Evolutionary conservation across 2,329 filamentous ascomycete genomes (phyloP).

Genomic region (Nigrospora oryzae): DNA sequence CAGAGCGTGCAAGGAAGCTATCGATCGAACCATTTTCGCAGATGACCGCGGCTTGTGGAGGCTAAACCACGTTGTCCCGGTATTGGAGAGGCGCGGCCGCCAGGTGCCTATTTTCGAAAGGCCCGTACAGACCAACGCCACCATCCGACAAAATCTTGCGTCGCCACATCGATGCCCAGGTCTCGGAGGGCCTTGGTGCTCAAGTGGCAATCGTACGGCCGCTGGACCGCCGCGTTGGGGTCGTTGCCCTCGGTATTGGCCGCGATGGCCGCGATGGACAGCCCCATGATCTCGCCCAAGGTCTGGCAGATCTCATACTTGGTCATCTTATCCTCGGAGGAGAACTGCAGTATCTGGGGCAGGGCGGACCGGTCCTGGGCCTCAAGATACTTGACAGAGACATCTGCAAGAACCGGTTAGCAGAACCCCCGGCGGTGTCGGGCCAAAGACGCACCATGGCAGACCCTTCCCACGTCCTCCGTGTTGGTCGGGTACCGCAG

Average conservation of each 20-base stretch:
- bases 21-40: too few relatives aligned
- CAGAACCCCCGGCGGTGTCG: not conserved
- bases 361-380: conserved; percentile 40
- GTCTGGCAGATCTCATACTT: conserved; percentile 82
- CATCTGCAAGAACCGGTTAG: conserved; percentile 37
- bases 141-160: conserved; percentile 71
- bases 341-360: conserved; percentile 73
- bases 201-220: conserved; percentile 83
- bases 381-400: conserved; percentile 60
- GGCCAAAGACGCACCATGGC: conserved; percentile 42
- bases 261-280: conserved; percentile 60
- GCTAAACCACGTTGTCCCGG: too few relatives aligned
- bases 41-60: too few relatives aligned
- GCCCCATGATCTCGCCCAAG: conserved; percentile 71
- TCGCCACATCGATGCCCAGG: conserved; percentile 65
- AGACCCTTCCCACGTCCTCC: conserved; percentile 75
- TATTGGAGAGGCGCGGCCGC: too few relatives aligned
- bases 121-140: conserved; percentile 61
- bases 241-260: conserved; percentile 66
- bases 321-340: conserved; percentile 76
- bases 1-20: too few relatives aligned
- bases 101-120: conserved; percentile 37
- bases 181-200: conserved; percentile 67
- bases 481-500: conserved; percentile 83
- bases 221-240: conserved; percentile 60